Base-by-base conservation (phyloP, 176 grass and related monocot species). In the Coix lacrymajobi region DNA sequence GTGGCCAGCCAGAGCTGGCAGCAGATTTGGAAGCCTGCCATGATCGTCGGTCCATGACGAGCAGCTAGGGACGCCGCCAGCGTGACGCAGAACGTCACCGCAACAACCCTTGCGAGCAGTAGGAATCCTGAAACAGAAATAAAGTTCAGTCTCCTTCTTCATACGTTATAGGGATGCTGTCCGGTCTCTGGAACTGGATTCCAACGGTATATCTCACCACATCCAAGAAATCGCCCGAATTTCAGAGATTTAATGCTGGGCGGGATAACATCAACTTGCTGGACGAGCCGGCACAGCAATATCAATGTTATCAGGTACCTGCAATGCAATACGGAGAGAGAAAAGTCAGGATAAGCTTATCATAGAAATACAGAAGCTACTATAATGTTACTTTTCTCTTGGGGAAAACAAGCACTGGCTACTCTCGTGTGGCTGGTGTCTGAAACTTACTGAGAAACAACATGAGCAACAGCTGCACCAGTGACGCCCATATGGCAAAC, bases 1-100 rank as follows among this genome's bases (percentile, higher is more conserved):
- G 93, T 94, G 6, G 97, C 87, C 1, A 99, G 83, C 97, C 97
- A 99, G 85, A 99, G 87, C 58, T 99, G 97, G 43, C 92, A 90
- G 80, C 93, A 96, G 36, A 99, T 92, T 71, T 99, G 97, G 82
- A 99, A 99, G 41, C 87, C 97, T 30, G 93, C 97, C 97, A 99
- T 99, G 63, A 78, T 68, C 20, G 82, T 92, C 5, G 97, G 49
- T 17, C 97, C 97, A 48, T 90, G 71, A 31, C 84, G 93, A 67
- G 97, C 97, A 29, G 97, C 97, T 84, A 99, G 81, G 0, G 97
- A 99, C 49, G 97, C 88, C 6, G 93, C 91, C 11, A 99, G 85
- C 5, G 97, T 99, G 62, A 99, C 97, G 32, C 97, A 99, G 87
- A 96, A 96, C 17, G 97, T 99, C 79, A 99, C 97, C 4, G 97